Evolutionary conservation across 805 yeast genomes (phyloP).

Genomic region (Saccharomycopsis sp.): DNA sequence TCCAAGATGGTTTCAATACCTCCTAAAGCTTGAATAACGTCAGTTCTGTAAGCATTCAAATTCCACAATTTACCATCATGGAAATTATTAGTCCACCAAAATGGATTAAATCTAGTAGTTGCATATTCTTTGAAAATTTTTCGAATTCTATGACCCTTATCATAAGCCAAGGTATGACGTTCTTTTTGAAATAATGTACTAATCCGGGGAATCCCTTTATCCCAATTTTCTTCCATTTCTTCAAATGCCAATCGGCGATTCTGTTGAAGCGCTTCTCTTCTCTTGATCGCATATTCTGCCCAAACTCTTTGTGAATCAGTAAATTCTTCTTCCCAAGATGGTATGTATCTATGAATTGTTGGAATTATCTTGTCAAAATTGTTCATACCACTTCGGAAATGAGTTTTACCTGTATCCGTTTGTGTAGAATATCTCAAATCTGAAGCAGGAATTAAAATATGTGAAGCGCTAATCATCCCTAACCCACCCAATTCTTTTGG

Average conservation of each 20-base stretch:
- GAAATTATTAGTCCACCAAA: conserved; percentile 92
- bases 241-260: conserved; percentile 84
- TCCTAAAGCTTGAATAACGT: conserved; percentile 94
- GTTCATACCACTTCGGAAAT: conserved; percentile 89
- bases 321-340: conserved; percentile 96
- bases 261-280: conserved; percentile 80
- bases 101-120: conserved; percentile 70
- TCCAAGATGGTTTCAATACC: conserved; percentile 95
- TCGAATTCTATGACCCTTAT: conserved; percentile 85
- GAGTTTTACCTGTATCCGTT: conserved; percentile 91
- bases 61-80: conserved; percentile 98
- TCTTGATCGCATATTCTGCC: conserved; percentile 91
- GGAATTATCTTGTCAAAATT: conserved; percentile 80
- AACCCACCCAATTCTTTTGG: conserved; percentile 97
- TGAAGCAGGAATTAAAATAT: conserved; percentile 87
- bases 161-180: conserved; percentile 88
- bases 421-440: conserved; percentile 88
- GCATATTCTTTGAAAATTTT: conserved; percentile 71
- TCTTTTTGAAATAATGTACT: conserved; percentile 94
- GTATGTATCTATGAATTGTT: conserved; percentile 83
- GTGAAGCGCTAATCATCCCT: conserved; percentile 97
- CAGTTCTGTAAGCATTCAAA: conserved; percentile 84
- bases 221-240: conserved; percentile 93
- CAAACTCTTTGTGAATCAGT: conserved; percentile 92
- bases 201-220: conserved; percentile 93